These are phyloP conservation scores for Aspergillus ruber DNA, from an alignment of 2,329 filamentous ascomycete species.

Conservation along the genomic window DNA sequence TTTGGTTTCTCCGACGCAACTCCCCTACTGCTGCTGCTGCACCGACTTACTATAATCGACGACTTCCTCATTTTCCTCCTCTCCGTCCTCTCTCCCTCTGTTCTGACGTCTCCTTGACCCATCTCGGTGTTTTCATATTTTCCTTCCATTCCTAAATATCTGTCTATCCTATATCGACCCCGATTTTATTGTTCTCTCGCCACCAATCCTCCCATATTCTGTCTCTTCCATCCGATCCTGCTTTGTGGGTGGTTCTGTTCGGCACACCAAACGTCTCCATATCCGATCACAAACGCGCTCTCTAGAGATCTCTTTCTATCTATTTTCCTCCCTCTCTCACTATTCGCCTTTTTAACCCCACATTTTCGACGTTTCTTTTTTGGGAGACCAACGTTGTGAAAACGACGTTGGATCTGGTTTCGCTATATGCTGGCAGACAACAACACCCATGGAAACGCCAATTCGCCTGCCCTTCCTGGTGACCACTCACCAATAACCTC, in stretches of 20 bases:
- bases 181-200: neutral
- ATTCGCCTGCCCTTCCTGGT: slow-evolving; percentile 32
- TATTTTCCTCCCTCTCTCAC: neutral
- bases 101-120: neutral
- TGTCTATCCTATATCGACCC: neutral
- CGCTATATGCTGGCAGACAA: slow-evolving; percentile 36
- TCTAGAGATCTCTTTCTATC: neutral
- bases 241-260: neutral
- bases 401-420: slow-evolving; percentile 22
- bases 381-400: slow-evolving; percentile 22
- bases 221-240: neutral
- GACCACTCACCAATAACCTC: slow-evolving; percentile 38
- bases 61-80: neutral
- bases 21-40: neutral
- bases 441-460: slow-evolving; percentile 37
- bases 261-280: neutral
- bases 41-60: neutral
- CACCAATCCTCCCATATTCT: neutral
- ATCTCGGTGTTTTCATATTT: neutral
- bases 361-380: slow-evolving; percentile 1
- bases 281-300: neutral
- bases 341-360: neutral
- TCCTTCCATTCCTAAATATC: neutral
- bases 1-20: neutral
- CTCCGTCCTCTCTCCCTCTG: neutral